Evolutionary conservation across 257 asterid genomes (phyloP).

Genomic region (Rehmannia glutinosa): DNA sequence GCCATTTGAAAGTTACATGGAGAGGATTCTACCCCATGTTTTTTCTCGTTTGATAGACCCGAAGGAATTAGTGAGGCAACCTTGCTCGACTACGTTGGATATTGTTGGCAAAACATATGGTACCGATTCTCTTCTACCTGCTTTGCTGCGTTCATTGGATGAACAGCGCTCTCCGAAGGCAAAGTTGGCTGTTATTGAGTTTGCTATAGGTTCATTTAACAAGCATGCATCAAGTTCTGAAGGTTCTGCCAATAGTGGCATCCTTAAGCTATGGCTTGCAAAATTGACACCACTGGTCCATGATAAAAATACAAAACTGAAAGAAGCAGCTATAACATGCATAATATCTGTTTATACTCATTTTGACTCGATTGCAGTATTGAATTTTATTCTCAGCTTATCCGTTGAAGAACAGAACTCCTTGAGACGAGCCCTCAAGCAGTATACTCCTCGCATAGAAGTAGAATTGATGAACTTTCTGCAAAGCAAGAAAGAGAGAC

Average conservation of each 20-base stretch:
- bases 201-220: constrained; percentile 86
- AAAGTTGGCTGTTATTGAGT: constrained; percentile 93
- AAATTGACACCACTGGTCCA: constrained; percentile 80
- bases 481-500: constrained; percentile 93
- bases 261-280: constrained; percentile 94
- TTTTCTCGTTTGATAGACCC: constrained; percentile 97
- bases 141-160: constrained; percentile 91
- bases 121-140: constrained; percentile 88
- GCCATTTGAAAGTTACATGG: constrained; percentile 97
- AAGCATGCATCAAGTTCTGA: constrained; percentile 75
- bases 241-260: constrained; percentile 81
- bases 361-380: constrained; percentile 73
- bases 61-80: constrained; percentile 92
- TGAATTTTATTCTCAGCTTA: constrained; percentile 85
- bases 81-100: constrained; percentile 90
- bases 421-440: constrained; percentile 92
- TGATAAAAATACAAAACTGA: constrained; percentile 91
- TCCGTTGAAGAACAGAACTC: constrained; percentile 96
- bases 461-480: constrained; percentile 94
- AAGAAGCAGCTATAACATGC: constrained; percentile 90
- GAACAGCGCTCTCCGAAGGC: constrained; percentile 99
- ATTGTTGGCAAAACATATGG: constrained; percentile 91
- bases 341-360: constrained; percentile 86
- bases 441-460: constrained; percentile 97
- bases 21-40: constrained; percentile 95